A percentile compares a stretch with the other conserved stretches of the same genome.
Evolutionary conservation across 2,329 filamentous ascomycete genomes (phyloP).

Genomic region (Penicillium sp.): DNA sequence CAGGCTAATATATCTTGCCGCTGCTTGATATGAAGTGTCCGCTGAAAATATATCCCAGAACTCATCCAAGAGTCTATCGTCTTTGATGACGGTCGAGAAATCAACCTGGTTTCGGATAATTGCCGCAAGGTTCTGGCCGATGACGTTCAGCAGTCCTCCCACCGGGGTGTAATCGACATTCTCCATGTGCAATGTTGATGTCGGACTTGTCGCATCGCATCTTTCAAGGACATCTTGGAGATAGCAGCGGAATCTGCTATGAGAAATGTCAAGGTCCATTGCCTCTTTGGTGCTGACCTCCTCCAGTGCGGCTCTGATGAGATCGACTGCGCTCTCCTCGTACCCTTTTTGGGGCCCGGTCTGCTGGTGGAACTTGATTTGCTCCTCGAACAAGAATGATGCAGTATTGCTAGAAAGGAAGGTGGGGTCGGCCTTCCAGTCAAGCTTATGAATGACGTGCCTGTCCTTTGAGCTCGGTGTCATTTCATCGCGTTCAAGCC

Average conservation of each 20-base stretch:
- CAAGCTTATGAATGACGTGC: slow-evolving; percentile 16
- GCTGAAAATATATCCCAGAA: slow-evolving; percentile 4
- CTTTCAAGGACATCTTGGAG: slow-evolving; percentile 5
- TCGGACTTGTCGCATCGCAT: not conserved
- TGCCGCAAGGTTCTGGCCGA: slow-evolving; percentile 13
- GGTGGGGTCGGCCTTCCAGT: slow-evolving; percentile 22
- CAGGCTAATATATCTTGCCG: slow-evolving; percentile 15
- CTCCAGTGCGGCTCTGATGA: slow-evolving; percentile 6
- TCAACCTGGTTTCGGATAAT: slow-evolving; percentile 6
- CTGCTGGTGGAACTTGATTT: not conserved
- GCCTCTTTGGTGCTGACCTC: not conserved
- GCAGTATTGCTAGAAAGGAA: slow-evolving; percentile 8
- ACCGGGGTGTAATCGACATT: not conserved
- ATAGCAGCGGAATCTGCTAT: slow-evolving; percentile 7
- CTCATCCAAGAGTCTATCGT: not conserved
- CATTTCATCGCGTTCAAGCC: slow-evolving; percentile 7
- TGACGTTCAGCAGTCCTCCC: slow-evolving; percentile 7
- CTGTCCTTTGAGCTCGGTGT: not conserved
- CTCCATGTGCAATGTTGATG: not conserved
- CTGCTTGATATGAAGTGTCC: slow-evolving; percentile 7
- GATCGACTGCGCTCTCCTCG: not conserved
- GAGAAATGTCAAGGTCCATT: not conserved
- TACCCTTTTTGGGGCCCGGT: not conserved
- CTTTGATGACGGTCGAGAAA: not conserved
- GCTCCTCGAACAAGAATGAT: not conserved